Evolutionary conservation across 306 rosid species (phyloP), one percentile per base, ranked within the genome.

Genomic region (Abrus pulchellus): DNA sequence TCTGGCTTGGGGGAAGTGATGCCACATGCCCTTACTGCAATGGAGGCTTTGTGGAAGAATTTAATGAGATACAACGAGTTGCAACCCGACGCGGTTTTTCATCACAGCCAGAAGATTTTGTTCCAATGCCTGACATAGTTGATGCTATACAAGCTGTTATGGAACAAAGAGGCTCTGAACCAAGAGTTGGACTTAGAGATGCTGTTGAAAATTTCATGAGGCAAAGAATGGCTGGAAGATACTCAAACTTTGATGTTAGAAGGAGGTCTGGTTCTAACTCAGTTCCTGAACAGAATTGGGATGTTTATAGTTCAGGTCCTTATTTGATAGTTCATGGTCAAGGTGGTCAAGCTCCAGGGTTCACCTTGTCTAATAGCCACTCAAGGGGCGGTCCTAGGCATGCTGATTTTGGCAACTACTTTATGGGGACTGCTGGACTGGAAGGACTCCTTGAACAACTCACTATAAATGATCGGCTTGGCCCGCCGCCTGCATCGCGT

Each of bases 401-500:
- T 14, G 56, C 43, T 45, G 84, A 65, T 60, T 70, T 79, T 52
- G 83, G 81, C 14, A 80, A 79, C 52, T 63, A 77, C 78, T 83
- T 88, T 44, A 34, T 80, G 69, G 90, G 84, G 20, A 20, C 20
- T 30, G 55, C 71, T 41, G 90, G 85, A 50, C 54, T 88, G 12
- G 88, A 88, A 68, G 85, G 80, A 55, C 71, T 92, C 50, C 56
- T 88, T 2, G 92, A 88, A 36, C 97, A 90, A 54, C 83, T 87
- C 62, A 56, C 81, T 8, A 28, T 49, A 47, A 86, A 79, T 74
- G 97, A 88, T 5, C 63, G 81, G 56, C 78, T 56, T 38, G 94
- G 91, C 43, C 91, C 91, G 0, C 69, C 91, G 3, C 97, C 94
- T 2, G 93, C 97, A 6, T 72, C 92, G 0, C 85, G 49, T n/a